Evolutionary conservation across 495 filamentous ascomycete genomes (phyloP).

Genomic region (Penicillium coffeae): DNA sequence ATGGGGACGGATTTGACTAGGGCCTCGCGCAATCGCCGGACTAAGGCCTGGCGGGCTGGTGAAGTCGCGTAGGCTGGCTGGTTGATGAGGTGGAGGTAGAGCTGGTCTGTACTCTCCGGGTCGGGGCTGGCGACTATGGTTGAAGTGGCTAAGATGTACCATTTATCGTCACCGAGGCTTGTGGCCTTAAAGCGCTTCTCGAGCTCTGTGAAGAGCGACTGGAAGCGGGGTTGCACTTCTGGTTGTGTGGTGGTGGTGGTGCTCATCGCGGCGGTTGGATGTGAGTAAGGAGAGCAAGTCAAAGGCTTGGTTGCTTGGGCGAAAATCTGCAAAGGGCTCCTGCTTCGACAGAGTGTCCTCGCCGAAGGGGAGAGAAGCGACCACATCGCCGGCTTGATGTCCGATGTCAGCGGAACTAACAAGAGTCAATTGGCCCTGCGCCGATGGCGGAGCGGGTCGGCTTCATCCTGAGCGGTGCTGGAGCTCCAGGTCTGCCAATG

Average conservation of each 20-base stretch:
- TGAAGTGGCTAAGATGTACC: slow-evolving; percentile 52
- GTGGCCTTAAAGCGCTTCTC: slow-evolving; percentile 49
- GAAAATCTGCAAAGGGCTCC: not conserved
- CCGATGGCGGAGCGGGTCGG: slow-evolving; percentile 19
- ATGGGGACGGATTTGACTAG: slow-evolving; percentile 50
- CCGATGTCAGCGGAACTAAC: no score
- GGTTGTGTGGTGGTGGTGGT: slow-evolving; percentile 8
- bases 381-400: not conserved
- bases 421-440: not conserved
- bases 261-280: slow-evolving; percentile 12
- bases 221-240: slow-evolving; percentile 28
- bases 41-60: slow-evolving; percentile 38
- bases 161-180: slow-evolving; percentile 48
- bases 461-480: not conserved
- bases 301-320: not conserved
- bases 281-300: not conserved
- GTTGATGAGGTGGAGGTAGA: slow-evolving; percentile 48
- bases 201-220: slow-evolving; percentile 45
- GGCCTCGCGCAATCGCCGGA: slow-evolving; percentile 50
- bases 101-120: slow-evolving; percentile 42
- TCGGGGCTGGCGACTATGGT: slow-evolving; percentile 43
- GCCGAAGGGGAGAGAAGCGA: not conserved
- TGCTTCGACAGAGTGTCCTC: slow-evolving; percentile 1
- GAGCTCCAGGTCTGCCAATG: not conserved
- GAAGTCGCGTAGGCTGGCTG: slow-evolving; percentile 35